Evolutionary conservation across 106 monocot genomes (phyloP).

Genomic region (Allium sativum): DNA sequence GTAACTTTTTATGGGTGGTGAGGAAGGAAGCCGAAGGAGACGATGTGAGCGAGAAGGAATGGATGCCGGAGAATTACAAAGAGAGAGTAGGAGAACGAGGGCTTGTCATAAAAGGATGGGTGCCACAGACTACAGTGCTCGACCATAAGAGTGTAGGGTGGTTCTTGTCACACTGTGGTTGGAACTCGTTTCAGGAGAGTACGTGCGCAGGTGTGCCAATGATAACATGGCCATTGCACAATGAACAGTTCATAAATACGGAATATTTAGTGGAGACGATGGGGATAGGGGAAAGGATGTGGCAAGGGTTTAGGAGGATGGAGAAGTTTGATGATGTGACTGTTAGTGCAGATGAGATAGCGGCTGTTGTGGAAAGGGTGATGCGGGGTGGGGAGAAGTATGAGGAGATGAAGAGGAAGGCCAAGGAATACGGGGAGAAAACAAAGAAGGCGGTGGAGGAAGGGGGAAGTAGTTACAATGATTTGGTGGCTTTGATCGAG

Average conservation of each 20-base stretch:
- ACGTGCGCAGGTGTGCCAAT: not conserved
- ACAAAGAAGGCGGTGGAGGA: not conserved
- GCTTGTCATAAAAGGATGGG: not conserved
- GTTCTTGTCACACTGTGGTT: constrained; percentile 69
- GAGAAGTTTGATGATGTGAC: not conserved
- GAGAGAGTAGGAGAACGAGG: not conserved
- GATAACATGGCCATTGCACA: constrained; percentile 1
- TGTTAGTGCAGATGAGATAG: not conserved
- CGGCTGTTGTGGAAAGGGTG: not conserved
- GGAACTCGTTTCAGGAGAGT: constrained; percentile 37
- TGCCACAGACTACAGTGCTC: constrained; percentile 18
- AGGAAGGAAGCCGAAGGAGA: constrained; percentile 2
- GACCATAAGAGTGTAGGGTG: constrained; percentile 44
- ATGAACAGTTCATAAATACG: not conserved
- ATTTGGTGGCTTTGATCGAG: not conserved
- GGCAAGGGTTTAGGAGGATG: not conserved
- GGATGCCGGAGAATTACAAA: constrained; percentile 4
- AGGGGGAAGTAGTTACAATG: not conserved
- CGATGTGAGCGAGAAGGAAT: not conserved
- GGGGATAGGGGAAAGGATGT: constrained; percentile 1
- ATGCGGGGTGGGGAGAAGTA: not conserved
- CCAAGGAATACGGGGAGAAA: not conserved
- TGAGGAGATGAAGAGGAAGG: constrained; percentile 1
- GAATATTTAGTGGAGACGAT: not conserved
- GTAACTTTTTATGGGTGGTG: constrained; percentile 24